These are phyloP conservation scores for Iris macrosiphon DNA, from an alignment of 106 monocot genomes.

Conservation along the genomic window DNA sequence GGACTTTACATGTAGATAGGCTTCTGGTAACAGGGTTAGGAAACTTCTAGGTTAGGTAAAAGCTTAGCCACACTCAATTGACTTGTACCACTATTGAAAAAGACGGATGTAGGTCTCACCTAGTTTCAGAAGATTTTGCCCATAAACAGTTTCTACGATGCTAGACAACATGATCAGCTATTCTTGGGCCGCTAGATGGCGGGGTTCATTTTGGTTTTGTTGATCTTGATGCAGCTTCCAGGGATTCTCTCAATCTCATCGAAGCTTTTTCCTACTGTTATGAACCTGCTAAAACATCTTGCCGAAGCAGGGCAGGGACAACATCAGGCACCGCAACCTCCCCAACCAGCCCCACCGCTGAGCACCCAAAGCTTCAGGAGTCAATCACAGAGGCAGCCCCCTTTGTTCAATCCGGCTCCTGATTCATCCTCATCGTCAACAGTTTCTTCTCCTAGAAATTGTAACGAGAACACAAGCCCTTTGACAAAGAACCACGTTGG, in stretches of 20 bases:
- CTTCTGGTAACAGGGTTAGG: no score
- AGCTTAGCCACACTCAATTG: not conserved
- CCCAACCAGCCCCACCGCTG: constrained; percentile 8
- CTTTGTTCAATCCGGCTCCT: not conserved
- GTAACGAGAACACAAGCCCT: constrained; percentile 1
- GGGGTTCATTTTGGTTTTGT: not conserved
- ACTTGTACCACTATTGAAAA: not conserved
- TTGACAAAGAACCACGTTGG: not conserved
- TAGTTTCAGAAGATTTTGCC: no score
- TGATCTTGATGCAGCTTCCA: constrained; percentile 40
- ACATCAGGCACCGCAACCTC: constrained; percentile 4
- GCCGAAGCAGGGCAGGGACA: constrained; percentile 22
- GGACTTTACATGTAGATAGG: no score
- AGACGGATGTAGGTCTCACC: not conserved
- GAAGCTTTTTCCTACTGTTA: constrained; percentile 41
- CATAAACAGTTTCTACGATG: not conserved
- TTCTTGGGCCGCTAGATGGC: not conserved
- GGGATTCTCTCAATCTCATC: constrained; percentile 48
- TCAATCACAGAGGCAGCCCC: constrained; percentile 6
- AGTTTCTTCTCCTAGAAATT: constrained; percentile 17
- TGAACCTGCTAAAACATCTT: constrained; percentile 43
- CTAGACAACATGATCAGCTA: not conserved
- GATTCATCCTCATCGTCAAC: constrained; percentile 29
- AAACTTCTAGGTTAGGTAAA: no score
- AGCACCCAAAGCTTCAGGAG: constrained; percentile 13